Percentiles rank a stretch among this genome's conserved stretches.
Conservation (phyloP, 2,329 filamentous ascomycete genomes). For the Pseudocercospora fuligena region DNA sequence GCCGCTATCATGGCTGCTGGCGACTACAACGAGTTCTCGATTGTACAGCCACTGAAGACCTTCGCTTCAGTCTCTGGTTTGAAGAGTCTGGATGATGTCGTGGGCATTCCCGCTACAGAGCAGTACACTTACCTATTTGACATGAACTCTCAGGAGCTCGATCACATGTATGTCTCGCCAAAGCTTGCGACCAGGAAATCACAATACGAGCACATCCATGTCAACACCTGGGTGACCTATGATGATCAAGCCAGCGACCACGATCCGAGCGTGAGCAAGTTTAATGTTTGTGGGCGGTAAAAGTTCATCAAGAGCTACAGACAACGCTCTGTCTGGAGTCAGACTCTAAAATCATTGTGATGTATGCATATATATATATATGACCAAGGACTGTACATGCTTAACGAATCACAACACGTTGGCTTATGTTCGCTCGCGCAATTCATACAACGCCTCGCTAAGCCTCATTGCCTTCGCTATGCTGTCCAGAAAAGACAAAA, state of each 20-base stretch:
- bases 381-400: not conserved
- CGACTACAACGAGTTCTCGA: conserved; percentile 75
- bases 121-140: conserved; percentile 74
- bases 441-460: not conserved
- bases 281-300: conserved; percentile 60
- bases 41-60: conserved; percentile 62
- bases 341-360: not conserved
- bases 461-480: not conserved
- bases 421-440: not conserved
- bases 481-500: not conserved
- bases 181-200: conserved; percentile 50
- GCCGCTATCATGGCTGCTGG: conserved; percentile 66
- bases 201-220: conserved; percentile 69
- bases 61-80: conserved; percentile 62
- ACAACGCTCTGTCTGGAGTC: too few relatives aligned
- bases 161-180: conserved; percentile 71
- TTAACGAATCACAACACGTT: not conserved
- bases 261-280: conserved; percentile 68
- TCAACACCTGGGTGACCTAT: conserved; percentile 69
- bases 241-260: conserved; percentile 68
- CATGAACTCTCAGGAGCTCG: conserved; percentile 70
- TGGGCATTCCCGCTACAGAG: conserved; percentile 58
- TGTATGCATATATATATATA: not conserved
- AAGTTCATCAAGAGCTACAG: too few relatives aligned
- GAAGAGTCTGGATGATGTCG: conserved; percentile 66